phyloP scores from a whole-genome alignment of 495 filamentous ascomycete genomes.

The Penicillium cataractarum region DNA sequence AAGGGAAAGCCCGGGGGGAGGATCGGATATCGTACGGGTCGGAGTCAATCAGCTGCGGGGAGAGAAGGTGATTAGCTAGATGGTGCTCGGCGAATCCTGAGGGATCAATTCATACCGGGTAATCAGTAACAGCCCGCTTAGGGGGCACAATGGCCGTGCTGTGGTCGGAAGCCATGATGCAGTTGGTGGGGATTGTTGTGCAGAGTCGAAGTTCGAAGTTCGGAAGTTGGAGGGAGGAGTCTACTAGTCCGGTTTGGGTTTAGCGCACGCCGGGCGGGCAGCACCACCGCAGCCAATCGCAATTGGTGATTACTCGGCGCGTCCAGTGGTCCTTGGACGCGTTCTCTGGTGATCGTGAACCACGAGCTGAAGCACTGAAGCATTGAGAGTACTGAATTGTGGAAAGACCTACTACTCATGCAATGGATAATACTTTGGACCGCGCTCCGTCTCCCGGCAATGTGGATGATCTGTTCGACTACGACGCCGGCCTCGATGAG shows the following conservation, averaged over 20 bases:
- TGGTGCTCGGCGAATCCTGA: neutral
- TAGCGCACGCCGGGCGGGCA: constrained; percentile 28
- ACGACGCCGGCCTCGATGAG: constrained; percentile 62
- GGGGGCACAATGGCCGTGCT: constrained; percentile 69
- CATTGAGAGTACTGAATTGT: neutral
- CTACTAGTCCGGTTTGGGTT: constrained; percentile 25
- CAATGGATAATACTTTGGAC: constrained; percentile 15
- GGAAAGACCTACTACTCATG: neutral
- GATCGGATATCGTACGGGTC: constrained; percentile 75
- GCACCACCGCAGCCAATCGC: constrained; percentile 15
- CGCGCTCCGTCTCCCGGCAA: constrained; percentile 33
- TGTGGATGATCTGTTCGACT: constrained; percentile 70
- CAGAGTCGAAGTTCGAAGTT: constrained; percentile 35
- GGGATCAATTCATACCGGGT: constrained; percentile 63
- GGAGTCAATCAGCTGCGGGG: constrained; percentile 85
- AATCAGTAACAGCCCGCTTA: constrained; percentile 74
- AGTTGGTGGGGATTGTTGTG: constrained; percentile 24
- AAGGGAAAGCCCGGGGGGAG: constrained; percentile 7
- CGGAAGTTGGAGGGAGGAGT: constrained; percentile 32
- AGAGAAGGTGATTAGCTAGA: constrained; percentile 32
- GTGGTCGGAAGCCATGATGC: constrained; percentile 61
- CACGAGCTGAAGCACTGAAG: neutral
- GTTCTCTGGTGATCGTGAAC: neutral
- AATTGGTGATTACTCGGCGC: constrained; percentile 17
- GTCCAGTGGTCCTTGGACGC: constrained; percentile 10